A percentile compares a stretch with the other conserved stretches of the same genome.
Evolutionary conservation across 1,284 basidiomycete genomes (phyloP).

Genomic region (Malassezia furfur): DNA sequence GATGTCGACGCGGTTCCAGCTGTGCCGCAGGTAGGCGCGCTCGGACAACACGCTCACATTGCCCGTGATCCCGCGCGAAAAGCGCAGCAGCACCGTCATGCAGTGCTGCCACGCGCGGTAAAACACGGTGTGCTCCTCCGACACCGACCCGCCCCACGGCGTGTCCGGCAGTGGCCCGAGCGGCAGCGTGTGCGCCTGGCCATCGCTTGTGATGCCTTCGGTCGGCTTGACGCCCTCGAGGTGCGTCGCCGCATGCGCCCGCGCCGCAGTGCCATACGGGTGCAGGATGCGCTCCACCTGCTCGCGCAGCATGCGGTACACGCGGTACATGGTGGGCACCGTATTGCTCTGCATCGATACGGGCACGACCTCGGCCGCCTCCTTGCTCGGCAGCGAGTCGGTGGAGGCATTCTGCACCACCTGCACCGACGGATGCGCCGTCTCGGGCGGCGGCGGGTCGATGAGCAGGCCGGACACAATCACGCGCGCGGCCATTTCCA

Average conservation of each 20-base stretch:
- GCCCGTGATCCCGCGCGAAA: conserved; percentile 15
- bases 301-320: not conserved
- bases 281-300: not conserved
- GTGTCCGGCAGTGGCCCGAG: not conserved
- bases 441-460: conserved; percentile 57
- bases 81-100: conserved; percentile 1
- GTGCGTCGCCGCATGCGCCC: conserved; percentile 2
- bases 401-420: not conserved
- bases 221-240: conserved; percentile 2
- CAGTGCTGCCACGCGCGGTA: not conserved
- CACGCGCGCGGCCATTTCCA: conserved; percentile 80
- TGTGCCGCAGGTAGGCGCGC: conserved; percentile 71
- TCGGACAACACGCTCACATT: not conserved
- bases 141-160: not conserved
- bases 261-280: conserved; percentile 6
- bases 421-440: not conserved
- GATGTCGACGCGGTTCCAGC: conserved; percentile 85
- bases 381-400: not conserved
- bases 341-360: conserved; percentile 10
- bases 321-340: not conserved
- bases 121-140: not conserved
- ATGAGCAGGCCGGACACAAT: conserved; percentile 81
- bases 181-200: not conserved
- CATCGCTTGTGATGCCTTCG: conserved; percentile 2
- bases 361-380: not conserved